Percentiles rank a stretch among this genome's conserved stretches.
Conservation (phyloP, 805 yeast genomes). For the Metschnikowia proteae region DNA sequence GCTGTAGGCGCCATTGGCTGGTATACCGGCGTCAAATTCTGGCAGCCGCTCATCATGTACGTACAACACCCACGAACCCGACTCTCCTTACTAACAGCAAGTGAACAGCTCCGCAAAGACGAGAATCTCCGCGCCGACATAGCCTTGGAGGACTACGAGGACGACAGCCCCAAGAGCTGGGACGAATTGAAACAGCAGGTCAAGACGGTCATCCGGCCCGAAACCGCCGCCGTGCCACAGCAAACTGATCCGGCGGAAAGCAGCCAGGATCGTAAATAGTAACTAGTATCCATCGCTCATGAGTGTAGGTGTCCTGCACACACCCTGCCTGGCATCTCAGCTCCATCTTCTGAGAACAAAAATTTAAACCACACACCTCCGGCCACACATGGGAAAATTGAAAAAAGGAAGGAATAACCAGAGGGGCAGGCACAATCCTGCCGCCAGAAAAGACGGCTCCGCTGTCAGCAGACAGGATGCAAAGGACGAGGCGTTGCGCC, state of each 20-base stretch:
- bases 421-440: slow-evolving; percentile 34
- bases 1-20: slow-evolving; percentile 31
- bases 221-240: not conserved
- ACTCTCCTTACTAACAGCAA: slow-evolving; percentile 17
- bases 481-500: slow-evolving; percentile 47
- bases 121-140: slow-evolving; percentile 63
- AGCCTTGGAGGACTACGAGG: slow-evolving; percentile 43
- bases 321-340: not conserved
- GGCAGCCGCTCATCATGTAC: slow-evolving; percentile 69
- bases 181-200: slow-evolving; percentile 33
- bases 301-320: not conserved
- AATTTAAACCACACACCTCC: not conserved
- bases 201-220: slow-evolving; percentile 31
- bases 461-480: slow-evolving; percentile 17
- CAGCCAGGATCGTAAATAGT: not conserved
- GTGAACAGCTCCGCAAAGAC: slow-evolving; percentile 62
- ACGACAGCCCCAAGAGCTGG: slow-evolving; percentile 37
- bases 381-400: slow-evolving; percentile 61
- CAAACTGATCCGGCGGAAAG: not conserved
- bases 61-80: slow-evolving; percentile 22
- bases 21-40: slow-evolving; percentile 58
- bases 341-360: slow-evolving; percentile 3
- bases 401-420: slow-evolving; percentile 52
- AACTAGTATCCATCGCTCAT: not conserved
- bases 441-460: slow-evolving; percentile 22